phyloP scores from a whole-genome alignment of 495 filamentous ascomycete species.

The Aspergillus wentii region DNA sequence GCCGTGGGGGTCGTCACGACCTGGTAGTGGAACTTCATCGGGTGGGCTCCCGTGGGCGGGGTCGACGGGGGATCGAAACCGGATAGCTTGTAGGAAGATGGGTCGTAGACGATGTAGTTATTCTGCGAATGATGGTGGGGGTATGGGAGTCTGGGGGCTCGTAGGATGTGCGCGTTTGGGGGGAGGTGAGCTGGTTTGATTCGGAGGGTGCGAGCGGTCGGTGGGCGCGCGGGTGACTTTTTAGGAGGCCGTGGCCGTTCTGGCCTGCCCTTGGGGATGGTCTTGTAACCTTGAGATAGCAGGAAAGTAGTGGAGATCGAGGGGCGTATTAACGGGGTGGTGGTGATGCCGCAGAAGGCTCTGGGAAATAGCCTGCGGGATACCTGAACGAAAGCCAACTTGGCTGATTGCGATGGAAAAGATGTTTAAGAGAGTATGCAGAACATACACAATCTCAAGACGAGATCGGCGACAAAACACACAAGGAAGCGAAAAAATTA shows the following conservation, averaged over 20 bases:
- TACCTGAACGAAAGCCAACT: conserved; percentile 38
- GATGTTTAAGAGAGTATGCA: background rate
- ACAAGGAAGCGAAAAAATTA: background rate
- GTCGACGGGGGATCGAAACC: conserved; percentile 4
- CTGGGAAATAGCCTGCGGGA: conserved; percentile 27
- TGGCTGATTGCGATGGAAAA: no score
- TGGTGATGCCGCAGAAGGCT: conserved; percentile 26
- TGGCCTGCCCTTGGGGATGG: conserved; percentile 1
- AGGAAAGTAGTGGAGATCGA: no score
- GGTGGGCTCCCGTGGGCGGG: conserved; percentile 4
- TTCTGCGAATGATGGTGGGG: background rate
- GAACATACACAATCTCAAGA: conserved; percentile 6
- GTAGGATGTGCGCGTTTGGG: conserved; percentile 3
- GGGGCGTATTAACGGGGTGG: conserved; percentile 9
- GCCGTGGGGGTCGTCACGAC: conserved; percentile 79
- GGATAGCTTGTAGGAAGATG: conserved; percentile 6
- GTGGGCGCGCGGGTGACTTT: background rate
- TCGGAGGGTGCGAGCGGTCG: no score
- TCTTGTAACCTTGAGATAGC: no score
- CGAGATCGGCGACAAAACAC: conserved; percentile 1
- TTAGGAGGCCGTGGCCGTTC: background rate
- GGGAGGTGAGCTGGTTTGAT: background rate
- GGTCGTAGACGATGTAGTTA: conserved; percentile 26
- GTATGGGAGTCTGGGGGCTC: conserved; percentile 4
- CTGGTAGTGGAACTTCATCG: conserved; percentile 69